Evolutionary conservation across 164 flowering plant species (phyloP), one percentile per base, ranked within the genome.

Genomic region (Buxus sempervirens): DNA sequence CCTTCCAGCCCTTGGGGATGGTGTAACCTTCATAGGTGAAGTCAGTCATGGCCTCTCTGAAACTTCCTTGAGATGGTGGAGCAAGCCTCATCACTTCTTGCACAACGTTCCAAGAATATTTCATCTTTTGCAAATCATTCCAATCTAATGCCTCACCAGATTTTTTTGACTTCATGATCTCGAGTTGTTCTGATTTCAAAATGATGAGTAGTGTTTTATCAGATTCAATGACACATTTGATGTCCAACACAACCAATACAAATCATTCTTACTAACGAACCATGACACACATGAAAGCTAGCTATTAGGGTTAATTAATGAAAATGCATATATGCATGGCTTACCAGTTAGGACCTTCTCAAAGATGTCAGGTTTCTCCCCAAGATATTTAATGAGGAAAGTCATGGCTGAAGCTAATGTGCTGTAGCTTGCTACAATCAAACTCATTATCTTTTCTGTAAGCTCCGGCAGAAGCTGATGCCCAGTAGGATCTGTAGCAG

Each of bases 391-490:
- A 73, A 82, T 76, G 62, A 80, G 36, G 61, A 80, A 77, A 28
- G 81, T 65, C 14, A 82, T 71, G 4, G 78, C 71, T 22, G 72
- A 65, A 38, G 80, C 73, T 13, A 75, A 74, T 0, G 85, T 75
- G 51, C 76, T 72, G 36, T 77, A 78, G 0, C 84, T 79, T 0
- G 76, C 85, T 32, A 73, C 62, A 8, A 84, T 19, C 45, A 80
- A 42, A 0, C 80, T 82, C 75, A 84, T 78, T 0, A 82, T 77
- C 55, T 84, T 84, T 25, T 77, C 82, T 5, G 78, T 78, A 56
- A 84, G 72, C 72, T 82, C 81, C 9, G 54, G 65, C 81, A 80
- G 71, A 61, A 58, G 32, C 42, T 49, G n/a, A n/a, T n/a, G 62
- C 2, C 80, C 81, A 10, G 45, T 66, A 13, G n/a, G n/a, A n/a